Evolutionary conservation across 2,329 filamentous ascomycete genomes (phyloP).

Genomic region (Xylaria sp.): DNA sequence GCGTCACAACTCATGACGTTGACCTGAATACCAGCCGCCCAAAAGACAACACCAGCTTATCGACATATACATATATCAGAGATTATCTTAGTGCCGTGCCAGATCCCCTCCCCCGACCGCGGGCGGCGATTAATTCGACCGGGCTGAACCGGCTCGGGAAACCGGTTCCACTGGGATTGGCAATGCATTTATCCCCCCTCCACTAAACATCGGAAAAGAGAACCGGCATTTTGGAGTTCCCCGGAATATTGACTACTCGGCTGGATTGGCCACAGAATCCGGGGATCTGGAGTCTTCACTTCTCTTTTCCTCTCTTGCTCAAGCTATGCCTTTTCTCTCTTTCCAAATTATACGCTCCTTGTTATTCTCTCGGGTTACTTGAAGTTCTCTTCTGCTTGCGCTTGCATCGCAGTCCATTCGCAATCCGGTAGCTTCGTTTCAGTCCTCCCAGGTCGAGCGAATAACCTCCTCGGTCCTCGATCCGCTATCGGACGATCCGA

Average conservation of each 20-base stretch:
- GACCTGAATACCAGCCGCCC: no score
- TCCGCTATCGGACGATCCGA: neutral
- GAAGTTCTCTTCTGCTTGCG: neutral
- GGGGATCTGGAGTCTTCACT: neutral
- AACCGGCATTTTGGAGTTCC: slow-evolving; percentile 34
- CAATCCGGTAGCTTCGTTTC: neutral
- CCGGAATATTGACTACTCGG: neutral
- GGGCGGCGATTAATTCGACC: slow-evolving; percentile 24
- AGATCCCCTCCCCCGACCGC: neutral
- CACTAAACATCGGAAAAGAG: slow-evolving; percentile 30
- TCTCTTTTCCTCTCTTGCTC: neutral
- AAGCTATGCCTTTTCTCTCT: slow-evolving; percentile 3
- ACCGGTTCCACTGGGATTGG: slow-evolving; percentile 6
- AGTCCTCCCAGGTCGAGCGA: neutral
- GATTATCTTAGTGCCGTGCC: no score
- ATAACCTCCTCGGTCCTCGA: neutral
- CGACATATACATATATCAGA: neutral
- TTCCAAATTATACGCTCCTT: neutral
- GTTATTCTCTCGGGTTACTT: neutral
- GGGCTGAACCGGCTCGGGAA: slow-evolving; percentile 16
- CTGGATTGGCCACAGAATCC: neutral
- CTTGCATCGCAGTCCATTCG: neutral
- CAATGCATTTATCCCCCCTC: slow-evolving; percentile 28
- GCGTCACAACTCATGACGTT: no score
- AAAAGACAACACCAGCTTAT: neutral